These are phyloP conservation scores for Spathaspora arborariae DNA, from an alignment of 805 yeast genomes.

Conservation along the genomic window DNA sequence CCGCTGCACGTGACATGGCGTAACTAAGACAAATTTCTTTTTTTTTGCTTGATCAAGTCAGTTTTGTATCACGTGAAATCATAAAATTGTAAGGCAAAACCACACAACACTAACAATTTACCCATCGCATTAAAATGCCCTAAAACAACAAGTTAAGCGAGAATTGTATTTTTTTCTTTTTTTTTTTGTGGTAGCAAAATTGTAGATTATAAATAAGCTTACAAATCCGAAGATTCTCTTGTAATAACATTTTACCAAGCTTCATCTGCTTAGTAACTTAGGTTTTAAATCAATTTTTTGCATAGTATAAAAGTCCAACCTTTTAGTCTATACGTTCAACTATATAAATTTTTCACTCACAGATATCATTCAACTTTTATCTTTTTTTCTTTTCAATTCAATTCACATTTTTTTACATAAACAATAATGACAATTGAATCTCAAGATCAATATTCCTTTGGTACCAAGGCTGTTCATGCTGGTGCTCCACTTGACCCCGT, in stretches of 20 bases:
- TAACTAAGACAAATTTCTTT: neutral
- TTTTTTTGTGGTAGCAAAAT: neutral
- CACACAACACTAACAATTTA: neutral
- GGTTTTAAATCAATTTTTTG: neutral
- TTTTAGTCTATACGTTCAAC: slow-evolving; percentile 4
- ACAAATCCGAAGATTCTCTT: neutral
- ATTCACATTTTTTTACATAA: neutral
- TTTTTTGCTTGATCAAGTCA: neutral
- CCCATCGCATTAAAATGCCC: neutral
- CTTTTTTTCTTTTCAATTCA: neutral
- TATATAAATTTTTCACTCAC: neutral
- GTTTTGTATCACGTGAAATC: neutral
- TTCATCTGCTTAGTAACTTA: neutral
- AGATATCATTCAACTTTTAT: slow-evolving; percentile 10
- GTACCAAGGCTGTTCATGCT: slow-evolving; percentile 80
- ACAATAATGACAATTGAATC: slow-evolving; percentile 37
- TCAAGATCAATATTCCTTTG: slow-evolving; percentile 46
- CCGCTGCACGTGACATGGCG: neutral
- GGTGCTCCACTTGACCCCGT: slow-evolving; percentile 67
- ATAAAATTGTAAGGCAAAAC: neutral
- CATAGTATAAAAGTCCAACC: slow-evolving; percentile 15
- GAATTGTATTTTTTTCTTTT: neutral
- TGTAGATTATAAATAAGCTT: neutral
- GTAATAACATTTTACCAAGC: neutral
- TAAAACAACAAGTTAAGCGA: neutral